A percentile compares a stretch with the other conserved stretches of the same genome.
Conservation (phyloP, 2,329 filamentous ascomycete genomes). For the Ophiostoma sp. region DNA sequence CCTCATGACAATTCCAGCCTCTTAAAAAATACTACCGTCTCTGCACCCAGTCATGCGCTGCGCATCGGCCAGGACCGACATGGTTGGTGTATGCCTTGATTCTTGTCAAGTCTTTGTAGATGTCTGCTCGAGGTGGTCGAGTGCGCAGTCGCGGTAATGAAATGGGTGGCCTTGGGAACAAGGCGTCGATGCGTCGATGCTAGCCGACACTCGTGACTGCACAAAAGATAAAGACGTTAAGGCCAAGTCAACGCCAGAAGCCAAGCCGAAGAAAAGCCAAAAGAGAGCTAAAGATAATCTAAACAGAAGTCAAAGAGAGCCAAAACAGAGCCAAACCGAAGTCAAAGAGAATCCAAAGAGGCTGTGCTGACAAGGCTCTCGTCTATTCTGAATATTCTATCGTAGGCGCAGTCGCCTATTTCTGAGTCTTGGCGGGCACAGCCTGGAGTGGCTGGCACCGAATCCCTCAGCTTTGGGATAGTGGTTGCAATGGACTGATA, state of each 20-base stretch:
- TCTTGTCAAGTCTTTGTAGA: neutral
- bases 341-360: neutral
- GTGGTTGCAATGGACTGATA: neutral
- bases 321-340: neutral
- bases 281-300: too few species aligned
- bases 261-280: too few species aligned
- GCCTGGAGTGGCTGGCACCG: neutral
- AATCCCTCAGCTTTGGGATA: neutral
- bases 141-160: neutral
- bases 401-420: neutral
- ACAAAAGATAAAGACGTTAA: too few species aligned
- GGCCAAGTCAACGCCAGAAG: too few species aligned
- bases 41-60: neutral
- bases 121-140: neutral
- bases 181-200: too few species aligned
- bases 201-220: too few species aligned
- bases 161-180: too few species aligned
- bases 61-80: neutral
- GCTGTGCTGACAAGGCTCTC: conserved; percentile 1
- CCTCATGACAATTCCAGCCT: too few species aligned
- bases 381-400: neutral
- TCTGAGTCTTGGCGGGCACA: neutral
- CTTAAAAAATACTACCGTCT: neutral
- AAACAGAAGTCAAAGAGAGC: neutral
- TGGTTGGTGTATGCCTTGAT: neutral